phyloP scores from a whole-genome alignment of 148 eudicot species.

The Salicornia ramosissima region DNA sequence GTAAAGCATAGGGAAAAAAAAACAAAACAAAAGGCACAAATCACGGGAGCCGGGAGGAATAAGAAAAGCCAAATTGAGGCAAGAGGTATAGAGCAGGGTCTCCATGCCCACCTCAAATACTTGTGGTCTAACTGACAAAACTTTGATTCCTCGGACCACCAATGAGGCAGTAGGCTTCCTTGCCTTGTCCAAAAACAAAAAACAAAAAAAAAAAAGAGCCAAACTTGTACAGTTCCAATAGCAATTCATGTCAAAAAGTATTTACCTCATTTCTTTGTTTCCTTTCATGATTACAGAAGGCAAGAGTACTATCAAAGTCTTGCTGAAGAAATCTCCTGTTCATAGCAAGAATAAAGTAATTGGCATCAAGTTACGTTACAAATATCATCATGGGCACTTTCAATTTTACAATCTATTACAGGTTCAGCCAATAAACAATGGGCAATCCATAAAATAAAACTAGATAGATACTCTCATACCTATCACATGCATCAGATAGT shows the following conservation, averaged over 20 bases:
- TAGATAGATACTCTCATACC: slow-evolving; percentile 28
- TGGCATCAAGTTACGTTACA: neutral
- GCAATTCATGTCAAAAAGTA: neutral
- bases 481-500: slow-evolving; percentile 61
- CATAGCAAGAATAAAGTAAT: slow-evolving; percentile 11
- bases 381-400: neutral
- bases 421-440: neutral
- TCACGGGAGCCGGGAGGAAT: too few relatives aligned
- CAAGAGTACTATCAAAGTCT: slow-evolving; percentile 88
- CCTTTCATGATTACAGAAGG: slow-evolving; percentile 80
- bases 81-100: too few relatives aligned
- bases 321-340: slow-evolving; percentile 83
- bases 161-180: too few relatives aligned
- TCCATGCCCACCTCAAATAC: too few relatives aligned
- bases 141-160: too few relatives aligned
- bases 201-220: neutral
- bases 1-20: neutral
- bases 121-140: too few relatives aligned
- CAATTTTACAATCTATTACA: neutral
- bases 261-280: slow-evolving; percentile 87
- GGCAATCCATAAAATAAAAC: neutral
- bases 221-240: slow-evolving; percentile 3
- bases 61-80: too few relatives aligned
- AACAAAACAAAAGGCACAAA: too few relatives aligned
- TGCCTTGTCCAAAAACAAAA: too few relatives aligned